Base-by-base conservation (phyloP, 2,329 filamentous ascomycete genomes). In the Clarireedia hainanense region DNA sequence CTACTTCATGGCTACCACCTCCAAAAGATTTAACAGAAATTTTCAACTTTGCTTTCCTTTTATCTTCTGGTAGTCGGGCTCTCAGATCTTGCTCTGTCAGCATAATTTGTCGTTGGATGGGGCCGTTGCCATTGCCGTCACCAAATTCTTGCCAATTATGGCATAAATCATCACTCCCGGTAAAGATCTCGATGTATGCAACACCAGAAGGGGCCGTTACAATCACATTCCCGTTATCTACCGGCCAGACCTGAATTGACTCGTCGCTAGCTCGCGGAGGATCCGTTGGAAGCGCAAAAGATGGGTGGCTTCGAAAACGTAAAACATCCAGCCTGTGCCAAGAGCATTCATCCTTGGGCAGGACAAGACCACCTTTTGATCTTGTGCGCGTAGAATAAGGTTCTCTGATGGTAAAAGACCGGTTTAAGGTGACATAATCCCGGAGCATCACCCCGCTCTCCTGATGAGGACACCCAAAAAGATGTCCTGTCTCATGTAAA, bases 241-340 rank as follows among this genome's bases (percentile, higher is more conserved):
- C 83, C 0, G 88, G 84, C 84, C 89, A 97, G 0, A 89, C 88
- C 65, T 95, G 89, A 1, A 96, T 80, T 61, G 89, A 91, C 37
- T 81, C 80, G 63, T 96, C 91, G 1, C 77, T 72, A 60, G 76
- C 79, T 40, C 80, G 69, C 15, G 80, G 73, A 5, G 80, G 73
- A 64, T 97, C 94, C 55, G 83, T 86, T 0, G 91, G 89, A 52
- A 95, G 79, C 54, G 85, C 80, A 75, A 99, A 97, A 69, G 89
- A 91, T 4, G 91, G 90, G 67, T 99, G 94, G 63, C 85, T 87
- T 61, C 91, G 85, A 74, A 96, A 96, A 40, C 91, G 88, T 52
- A 99, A 77, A 53, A 84, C 84, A 70, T 97, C 94, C 6, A 97
- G 79, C 57, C 91, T 82, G 71, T 96, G 91, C 92, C 92, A 97